These are phyloP conservation scores for Curvularia sp. DNA, from an alignment of 2,329 filamentous ascomycete genomes.

Conservation along the genomic window DNA sequence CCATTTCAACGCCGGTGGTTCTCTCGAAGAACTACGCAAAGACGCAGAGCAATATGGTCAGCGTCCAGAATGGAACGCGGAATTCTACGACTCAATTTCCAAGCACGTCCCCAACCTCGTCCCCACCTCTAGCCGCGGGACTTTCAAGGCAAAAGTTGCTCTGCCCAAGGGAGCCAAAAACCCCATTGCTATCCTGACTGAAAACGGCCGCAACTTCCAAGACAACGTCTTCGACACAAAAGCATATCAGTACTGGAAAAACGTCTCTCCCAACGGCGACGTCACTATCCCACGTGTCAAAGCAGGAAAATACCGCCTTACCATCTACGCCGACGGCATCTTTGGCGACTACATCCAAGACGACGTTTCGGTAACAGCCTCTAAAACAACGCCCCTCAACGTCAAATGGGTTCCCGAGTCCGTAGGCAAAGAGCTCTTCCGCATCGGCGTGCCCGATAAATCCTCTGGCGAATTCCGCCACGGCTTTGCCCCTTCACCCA, in stretches of 20 bases:
- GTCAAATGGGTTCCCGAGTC: conserved; percentile 62
- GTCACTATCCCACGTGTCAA: conserved; percentile 63
- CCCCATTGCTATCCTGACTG: conserved; percentile 63
- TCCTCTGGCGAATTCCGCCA: conserved; percentile 67
- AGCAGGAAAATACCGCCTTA: conserved; percentile 66
- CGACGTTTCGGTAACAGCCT: conserved; percentile 54
- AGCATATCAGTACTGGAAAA: conserved; percentile 69
- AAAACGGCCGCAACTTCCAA: conserved; percentile 62
- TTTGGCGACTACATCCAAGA: conserved; percentile 68
- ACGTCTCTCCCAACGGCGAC: conserved; percentile 54
- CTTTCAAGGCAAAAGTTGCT: conserved; percentile 58
- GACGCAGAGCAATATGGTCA: conserved; percentile 61
- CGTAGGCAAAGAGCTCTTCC: conserved; percentile 66
- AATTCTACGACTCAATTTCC: conserved; percentile 70
- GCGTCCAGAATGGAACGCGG: conserved; percentile 61
- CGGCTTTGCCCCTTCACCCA: conserved; percentile 61
- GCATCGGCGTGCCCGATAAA: conserved; percentile 69
- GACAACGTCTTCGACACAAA: conserved; percentile 63
- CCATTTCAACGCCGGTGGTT: conserved; percentile 65
- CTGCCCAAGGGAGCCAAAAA: conserved; percentile 60
- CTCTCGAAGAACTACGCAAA: conserved; percentile 54
- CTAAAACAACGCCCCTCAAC: conserved; percentile 44
- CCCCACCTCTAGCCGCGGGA: conserved; percentile 59
- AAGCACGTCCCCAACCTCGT: conserved; percentile 66
- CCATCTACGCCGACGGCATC: conserved; percentile 67